These are phyloP conservation scores for Begonia fuchsioides DNA, from an alignment of 306 rosid species.

Conservation along the genomic window DNA sequence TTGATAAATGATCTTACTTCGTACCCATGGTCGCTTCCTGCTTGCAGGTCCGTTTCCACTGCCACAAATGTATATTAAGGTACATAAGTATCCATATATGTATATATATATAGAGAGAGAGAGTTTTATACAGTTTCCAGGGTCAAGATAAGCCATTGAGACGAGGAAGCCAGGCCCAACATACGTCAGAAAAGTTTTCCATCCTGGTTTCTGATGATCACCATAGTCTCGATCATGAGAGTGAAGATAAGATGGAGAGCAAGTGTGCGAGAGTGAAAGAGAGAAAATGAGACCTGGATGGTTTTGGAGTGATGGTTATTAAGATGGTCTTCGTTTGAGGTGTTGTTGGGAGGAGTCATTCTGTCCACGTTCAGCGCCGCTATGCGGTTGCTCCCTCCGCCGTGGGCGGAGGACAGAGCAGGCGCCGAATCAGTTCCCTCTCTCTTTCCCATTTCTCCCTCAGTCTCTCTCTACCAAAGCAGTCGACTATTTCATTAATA, in stretches of 20 bases:
- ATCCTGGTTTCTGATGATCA: slow-evolving; percentile 30
- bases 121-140: slow-evolving; percentile 48
- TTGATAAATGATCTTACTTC: slow-evolving; percentile 31
- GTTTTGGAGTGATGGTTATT: too few species aligned
- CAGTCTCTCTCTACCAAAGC: too few species aligned
- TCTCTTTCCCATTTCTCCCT: too few species aligned
- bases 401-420: too few species aligned
- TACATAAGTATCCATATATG: neutral
- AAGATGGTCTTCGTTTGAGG: neutral
- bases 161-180: slow-evolving; percentile 87
- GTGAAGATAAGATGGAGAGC: too few species aligned
- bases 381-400: neutral
- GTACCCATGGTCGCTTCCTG: slow-evolving; percentile 61
- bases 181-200: slow-evolving; percentile 48
- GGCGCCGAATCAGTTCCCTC: too few species aligned
- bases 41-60: slow-evolving; percentile 98
- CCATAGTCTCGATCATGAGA: too few species aligned
- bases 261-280: too few species aligned
- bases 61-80: neutral
- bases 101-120: neutral
- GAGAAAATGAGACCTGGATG: too few species aligned
- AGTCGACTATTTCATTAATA: too few species aligned
- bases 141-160: slow-evolving; percentile 88
- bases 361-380: neutral
- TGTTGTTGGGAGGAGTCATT: slow-evolving; percentile 1